phyloP scores from a whole-genome alignment of 345 rosid genomes.

The Populus euphratica region DNA sequence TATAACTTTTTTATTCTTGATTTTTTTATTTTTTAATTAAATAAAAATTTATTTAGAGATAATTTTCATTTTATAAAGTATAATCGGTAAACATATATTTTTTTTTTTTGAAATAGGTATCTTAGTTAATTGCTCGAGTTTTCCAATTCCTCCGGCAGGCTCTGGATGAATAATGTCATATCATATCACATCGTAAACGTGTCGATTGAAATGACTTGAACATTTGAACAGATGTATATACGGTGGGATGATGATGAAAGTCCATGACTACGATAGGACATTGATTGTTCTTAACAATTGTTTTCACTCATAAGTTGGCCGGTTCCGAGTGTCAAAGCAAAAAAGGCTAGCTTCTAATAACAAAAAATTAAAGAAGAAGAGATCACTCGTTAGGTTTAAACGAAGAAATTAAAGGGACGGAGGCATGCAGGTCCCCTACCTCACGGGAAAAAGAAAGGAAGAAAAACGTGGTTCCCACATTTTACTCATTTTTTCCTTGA shows the following conservation, averaged over 20 bases:
- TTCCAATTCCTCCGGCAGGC: too few species aligned
- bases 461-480: not conserved
- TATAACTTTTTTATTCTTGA: too few species aligned
- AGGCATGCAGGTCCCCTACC: not conserved
- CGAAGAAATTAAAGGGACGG: not conserved
- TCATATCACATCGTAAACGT: too few species aligned
- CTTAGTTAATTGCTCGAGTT: too few species aligned
- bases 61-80: too few species aligned
- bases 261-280: not conserved
- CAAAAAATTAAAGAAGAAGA: not conserved
- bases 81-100: too few species aligned
- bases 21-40: too few species aligned
- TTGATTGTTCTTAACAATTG: not conserved
- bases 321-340: not conserved
- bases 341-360: not conserved
- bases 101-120: too few species aligned
- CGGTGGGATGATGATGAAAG: not conserved
- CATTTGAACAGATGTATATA: too few species aligned
- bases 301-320: not conserved
- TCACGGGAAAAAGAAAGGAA: not conserved
- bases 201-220: too few species aligned
- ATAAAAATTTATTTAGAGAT: too few species aligned
- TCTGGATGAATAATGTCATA: too few species aligned
- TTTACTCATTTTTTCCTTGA: not conserved
- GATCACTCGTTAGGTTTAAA: not conserved